A percentile compares a stretch with the other conserved stretches of the same genome.
Evolutionary conservation across 2,329 filamentous ascomycete species (phyloP).

Genomic region (Penicillium olsonii): DNA sequence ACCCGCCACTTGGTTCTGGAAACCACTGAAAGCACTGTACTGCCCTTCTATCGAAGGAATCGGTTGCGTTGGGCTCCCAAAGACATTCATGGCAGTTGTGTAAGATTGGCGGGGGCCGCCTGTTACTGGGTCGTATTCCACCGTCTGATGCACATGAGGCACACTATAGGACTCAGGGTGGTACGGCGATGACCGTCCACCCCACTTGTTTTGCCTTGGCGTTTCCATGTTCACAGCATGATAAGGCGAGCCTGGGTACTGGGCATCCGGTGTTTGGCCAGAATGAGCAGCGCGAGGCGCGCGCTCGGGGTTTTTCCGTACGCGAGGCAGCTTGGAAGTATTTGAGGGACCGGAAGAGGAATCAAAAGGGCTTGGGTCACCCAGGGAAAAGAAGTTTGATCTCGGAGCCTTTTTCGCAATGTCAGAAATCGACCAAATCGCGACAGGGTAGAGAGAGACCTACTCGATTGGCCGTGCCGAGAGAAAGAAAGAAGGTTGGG

Average conservation of each 20-base stretch:
- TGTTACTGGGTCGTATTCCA: background rate
- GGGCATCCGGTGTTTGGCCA: background rate
- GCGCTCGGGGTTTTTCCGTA: constrained; percentile 16
- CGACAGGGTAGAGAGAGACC: background rate
- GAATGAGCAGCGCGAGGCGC: constrained; percentile 7
- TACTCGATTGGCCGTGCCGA: constrained; percentile 5
- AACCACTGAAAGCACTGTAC: constrained; percentile 9
- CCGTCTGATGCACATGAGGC: background rate
- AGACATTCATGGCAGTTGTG: background rate
- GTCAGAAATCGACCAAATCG: background rate
- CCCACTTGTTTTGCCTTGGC: background rate
- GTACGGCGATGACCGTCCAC: background rate
- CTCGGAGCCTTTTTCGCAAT: constrained; percentile 1
- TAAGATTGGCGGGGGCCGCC: background rate
- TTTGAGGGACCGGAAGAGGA: background rate
- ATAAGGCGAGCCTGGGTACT: constrained; percentile 7
- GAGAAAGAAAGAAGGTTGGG: background rate
- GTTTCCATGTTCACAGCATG: constrained; percentile 2
- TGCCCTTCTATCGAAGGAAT: background rate
- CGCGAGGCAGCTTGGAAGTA: constrained; percentile 15
- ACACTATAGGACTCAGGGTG: background rate
- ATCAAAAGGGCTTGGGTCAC: background rate
- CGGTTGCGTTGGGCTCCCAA: background rate
- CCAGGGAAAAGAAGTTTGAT: background rate
- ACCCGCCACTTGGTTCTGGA: constrained; percentile 9